Conservation (phyloP, 176 grass and related monocot species). For the Oryza officinalis region DNA sequence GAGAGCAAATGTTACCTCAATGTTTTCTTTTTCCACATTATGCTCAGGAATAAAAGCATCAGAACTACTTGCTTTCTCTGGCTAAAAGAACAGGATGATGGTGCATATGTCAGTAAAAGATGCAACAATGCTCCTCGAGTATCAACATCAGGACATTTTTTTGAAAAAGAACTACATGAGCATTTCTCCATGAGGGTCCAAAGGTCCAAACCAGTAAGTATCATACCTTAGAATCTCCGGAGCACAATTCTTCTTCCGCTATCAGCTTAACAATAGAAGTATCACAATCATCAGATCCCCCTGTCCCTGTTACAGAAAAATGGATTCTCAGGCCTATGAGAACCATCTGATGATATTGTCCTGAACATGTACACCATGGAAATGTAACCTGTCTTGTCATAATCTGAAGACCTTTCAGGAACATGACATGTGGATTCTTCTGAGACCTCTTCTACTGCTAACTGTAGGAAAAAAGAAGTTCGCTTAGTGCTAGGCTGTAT, state of each 20-base stretch:
- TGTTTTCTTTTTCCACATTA: conserved; percentile 11
- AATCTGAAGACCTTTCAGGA: conserved; percentile 22
- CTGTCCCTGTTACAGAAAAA: conserved; percentile 19
- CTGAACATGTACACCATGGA: not conserved
- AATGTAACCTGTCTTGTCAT: conserved; percentile 31
- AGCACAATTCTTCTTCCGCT: conserved; percentile 34
- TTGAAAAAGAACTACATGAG: not conserved
- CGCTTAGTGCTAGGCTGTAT: not conserved
- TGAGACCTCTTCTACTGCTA: conserved; percentile 13
- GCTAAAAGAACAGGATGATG: conserved; percentile 26
- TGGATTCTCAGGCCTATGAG: conserved; percentile 3
- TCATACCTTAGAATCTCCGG: conserved; percentile 29
- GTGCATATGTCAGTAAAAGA: conserved; percentile 17
- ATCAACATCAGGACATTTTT: not conserved
- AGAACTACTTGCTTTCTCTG: conserved; percentile 17
- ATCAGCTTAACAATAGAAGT: conserved; percentile 26
- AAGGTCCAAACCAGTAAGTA: conserved; percentile 14
- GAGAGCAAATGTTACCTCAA: conserved; percentile 25
- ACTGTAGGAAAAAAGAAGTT: conserved; percentile 7
- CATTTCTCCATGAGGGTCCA: not conserved
- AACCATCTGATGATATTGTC: conserved; percentile 10
- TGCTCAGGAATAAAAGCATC: not conserved
- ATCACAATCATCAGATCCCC: conserved; percentile 14
- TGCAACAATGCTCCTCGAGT: not conserved
- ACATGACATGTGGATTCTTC: conserved; percentile 20